These are phyloP conservation scores for Chlorencoelia australis DNA, from an alignment of 2,329 filamentous ascomycete genomes.

Conservation along the genomic window DNA sequence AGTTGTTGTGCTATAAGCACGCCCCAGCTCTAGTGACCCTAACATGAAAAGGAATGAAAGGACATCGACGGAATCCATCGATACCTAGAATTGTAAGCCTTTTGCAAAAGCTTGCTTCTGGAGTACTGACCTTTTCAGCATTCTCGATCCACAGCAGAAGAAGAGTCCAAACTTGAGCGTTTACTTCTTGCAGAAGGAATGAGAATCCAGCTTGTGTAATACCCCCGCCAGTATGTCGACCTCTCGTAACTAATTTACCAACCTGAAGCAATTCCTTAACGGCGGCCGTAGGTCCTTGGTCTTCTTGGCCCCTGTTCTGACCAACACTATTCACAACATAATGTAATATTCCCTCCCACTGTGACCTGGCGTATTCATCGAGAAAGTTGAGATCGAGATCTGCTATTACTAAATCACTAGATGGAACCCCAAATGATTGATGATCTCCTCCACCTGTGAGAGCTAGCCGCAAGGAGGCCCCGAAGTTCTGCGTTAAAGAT, in stretches of 20 bases:
- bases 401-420: constrained; percentile 48
- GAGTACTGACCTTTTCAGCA: constrained; percentile 45
- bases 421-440: constrained; percentile 84
- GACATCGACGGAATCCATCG: constrained; percentile 85
- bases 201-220: constrained; percentile 94
- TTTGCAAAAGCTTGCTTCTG: neutral
- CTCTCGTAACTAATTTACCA: constrained; percentile 67
- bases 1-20: constrained; percentile 79
- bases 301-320: constrained; percentile 35
- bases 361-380: constrained; percentile 74
- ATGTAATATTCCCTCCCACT: constrained; percentile 94
- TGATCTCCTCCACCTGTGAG: constrained; percentile 80
- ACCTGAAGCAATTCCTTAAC: constrained; percentile 77
- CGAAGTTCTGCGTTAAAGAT: constrained; percentile 72
- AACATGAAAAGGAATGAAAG: constrained; percentile 94
- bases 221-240: constrained; percentile 40
- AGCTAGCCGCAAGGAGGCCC: constrained; percentile 70
- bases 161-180: constrained; percentile 94
- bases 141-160: constrained; percentile 88
- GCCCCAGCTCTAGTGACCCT: constrained; percentile 82
- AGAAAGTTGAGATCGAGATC: constrained; percentile 62
- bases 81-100: constrained; percentile 26
- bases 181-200: constrained; percentile 88
- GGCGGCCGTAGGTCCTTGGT: constrained; percentile 55
- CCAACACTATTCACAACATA: constrained; percentile 80